Percentiles rank a stretch among this genome's conserved stretches.
These are phyloP conservation scores for Colletotrichum lini DNA, from an alignment of 2,329 filamentous ascomycete species.

Conservation along the genomic window DNA sequence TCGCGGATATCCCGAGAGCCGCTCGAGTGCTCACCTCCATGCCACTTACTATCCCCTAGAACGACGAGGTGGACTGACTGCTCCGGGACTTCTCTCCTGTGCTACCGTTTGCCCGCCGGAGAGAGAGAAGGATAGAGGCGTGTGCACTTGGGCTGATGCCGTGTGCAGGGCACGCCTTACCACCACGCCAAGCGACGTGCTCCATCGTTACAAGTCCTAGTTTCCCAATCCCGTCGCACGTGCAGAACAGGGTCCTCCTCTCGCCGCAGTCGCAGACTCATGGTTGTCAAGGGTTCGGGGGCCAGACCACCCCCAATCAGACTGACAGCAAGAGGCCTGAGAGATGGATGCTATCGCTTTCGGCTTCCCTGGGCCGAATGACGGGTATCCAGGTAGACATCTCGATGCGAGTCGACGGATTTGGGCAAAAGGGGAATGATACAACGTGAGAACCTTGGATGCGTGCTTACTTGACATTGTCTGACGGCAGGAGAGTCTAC, in stretches of 20 bases:
- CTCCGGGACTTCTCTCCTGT: no score
- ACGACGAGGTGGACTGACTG: no score
- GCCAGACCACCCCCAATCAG: not conserved
- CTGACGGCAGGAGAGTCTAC: not conserved
- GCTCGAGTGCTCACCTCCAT: no score
- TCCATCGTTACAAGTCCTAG: no score
- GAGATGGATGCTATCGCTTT: not conserved
- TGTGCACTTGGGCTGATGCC: no score
- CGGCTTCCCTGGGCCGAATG: not conserved
- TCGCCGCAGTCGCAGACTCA: not conserved
- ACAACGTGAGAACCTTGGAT: no score
- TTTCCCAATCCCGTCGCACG: not conserved
- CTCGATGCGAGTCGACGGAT: not conserved
- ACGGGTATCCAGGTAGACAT: not conserved
- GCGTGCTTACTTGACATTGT: not conserved
- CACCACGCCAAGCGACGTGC: no score
- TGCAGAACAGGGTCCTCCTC: not conserved
- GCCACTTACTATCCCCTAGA: no score
- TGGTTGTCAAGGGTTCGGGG: not conserved
- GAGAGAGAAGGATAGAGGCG: no score
- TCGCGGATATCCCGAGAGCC: no score
- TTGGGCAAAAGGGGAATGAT: not conserved
- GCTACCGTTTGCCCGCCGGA: no score
- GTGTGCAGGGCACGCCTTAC: no score
- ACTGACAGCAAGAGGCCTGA: not conserved